These are phyloP conservation scores for Alternaria solani DNA, from an alignment of 2,329 filamentous ascomycete genomes.

Conservation along the genomic window DNA sequence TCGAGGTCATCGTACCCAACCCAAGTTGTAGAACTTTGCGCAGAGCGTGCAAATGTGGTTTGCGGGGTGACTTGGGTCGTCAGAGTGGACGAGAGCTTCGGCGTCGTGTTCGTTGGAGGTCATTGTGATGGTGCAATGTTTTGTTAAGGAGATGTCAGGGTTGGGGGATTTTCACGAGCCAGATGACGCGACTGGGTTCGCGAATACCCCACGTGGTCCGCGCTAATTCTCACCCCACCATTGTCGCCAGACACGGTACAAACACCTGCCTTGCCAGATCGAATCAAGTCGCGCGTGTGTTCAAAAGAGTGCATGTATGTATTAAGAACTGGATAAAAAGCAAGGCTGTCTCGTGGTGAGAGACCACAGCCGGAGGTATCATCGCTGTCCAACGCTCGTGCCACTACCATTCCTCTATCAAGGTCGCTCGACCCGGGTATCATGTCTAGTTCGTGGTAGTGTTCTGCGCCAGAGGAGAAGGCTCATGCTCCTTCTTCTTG, in stretches of 20 bases:
- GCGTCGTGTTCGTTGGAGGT: constrained; percentile 26
- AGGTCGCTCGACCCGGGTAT: constrained; percentile 27
- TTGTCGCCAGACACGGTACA: constrained; percentile 17
- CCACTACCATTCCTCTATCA: constrained; percentile 18
- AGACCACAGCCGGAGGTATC: constrained; percentile 21
- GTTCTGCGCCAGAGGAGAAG: constrained; percentile 37
- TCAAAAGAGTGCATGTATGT: constrained; percentile 14
- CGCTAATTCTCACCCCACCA: constrained; percentile 19
- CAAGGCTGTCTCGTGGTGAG: constrained; percentile 12
- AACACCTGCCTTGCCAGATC: not conserved
- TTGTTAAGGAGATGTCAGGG: not conserved
- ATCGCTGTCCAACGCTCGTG: constrained; percentile 15
- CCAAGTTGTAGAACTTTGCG: constrained; percentile 92
- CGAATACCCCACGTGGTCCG: constrained; percentile 24
- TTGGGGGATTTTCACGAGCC: constrained; percentile 17
- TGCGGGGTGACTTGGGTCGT: constrained; percentile 84
- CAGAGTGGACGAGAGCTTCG: constrained; percentile 66
- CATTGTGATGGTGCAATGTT: constrained; percentile 23
- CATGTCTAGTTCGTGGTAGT: constrained; percentile 31
- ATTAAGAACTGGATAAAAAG: constrained; percentile 7
- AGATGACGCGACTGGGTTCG: constrained; percentile 30
- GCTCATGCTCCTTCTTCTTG: constrained; percentile 47
- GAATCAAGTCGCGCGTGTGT: not conserved
- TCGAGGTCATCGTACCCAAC: constrained; percentile 69
- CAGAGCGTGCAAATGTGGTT: constrained; percentile 95